Base-by-base conservation (phyloP, 2,329 filamentous ascomycete species). In the Cladophialophora psammophila region DNA sequence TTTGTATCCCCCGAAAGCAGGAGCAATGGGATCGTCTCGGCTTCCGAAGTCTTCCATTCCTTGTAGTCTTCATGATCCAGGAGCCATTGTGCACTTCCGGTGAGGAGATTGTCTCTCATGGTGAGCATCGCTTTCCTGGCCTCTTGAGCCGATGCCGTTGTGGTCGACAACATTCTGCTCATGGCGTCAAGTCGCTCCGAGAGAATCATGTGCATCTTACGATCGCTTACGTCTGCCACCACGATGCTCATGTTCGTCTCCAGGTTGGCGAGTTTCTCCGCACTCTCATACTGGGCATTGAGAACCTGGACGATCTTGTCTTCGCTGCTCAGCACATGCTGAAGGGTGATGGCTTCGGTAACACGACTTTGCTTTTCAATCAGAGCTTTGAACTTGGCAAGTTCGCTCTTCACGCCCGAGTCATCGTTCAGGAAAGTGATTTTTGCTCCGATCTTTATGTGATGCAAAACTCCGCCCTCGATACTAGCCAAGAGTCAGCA, bases 341-440 rank as follows among this genome's bases (percentile, higher is more conserved):
- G 42, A 65, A 60, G 55, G 60, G 63, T 61, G 13, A 76, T 55
- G 3, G 74, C 73, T 32, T 71, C 70, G 12, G 72, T 73, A 69
- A 75, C 74, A 53, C 72, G 71, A 13, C 73, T 73, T 59, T 76
- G 74, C 35, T 71, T 71, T 42, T 75, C 72, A 15, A 75, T 73
- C 8, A 75, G 67, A 8, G 63, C 61, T 53, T 72, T 69, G 7
- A 76, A 68, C 3, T 65, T 69, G 38, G 26, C 63, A 12, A 76
- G 64, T 53, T 75, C 74, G 8, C 50, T 72, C 18, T 71, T 70
- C 5, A 76, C 72, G n/a, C 74, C 74, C 63, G 75, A 72, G 56
- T 76, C 74, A n/a, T 70, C 69, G 34, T 72, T 69, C 59, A 76
- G 74, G 9, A 72, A 72, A 63, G 75, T 74, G 2, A 74, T 72